A percentile compares a stretch with the other conserved stretches of the same genome.
Evolutionary conservation across 2,329 filamentous ascomycete genomes (phyloP).

Genomic region (Aschersonia sp.): DNA sequence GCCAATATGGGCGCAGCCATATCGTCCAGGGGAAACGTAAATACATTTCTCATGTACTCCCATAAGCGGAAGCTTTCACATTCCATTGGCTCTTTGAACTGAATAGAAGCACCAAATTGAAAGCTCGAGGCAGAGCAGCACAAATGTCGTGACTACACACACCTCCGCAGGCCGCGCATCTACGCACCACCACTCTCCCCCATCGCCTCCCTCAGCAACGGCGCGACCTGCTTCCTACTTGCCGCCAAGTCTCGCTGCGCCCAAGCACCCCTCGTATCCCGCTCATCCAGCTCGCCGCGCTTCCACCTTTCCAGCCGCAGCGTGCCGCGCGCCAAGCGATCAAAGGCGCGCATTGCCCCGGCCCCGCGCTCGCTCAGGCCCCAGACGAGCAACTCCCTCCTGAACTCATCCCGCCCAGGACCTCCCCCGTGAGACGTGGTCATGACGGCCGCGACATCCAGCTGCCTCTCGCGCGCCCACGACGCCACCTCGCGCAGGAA

Average conservation of each 20-base stretch:
- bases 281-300: conserved; percentile 24
- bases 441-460: conserved; percentile 57
- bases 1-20: no score
- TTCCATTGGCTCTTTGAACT: no score
- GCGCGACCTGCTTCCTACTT: conserved; percentile 56
- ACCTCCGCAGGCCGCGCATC: not conserved
- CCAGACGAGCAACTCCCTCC: conserved; percentile 55
- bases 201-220: conserved; percentile 46
- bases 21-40: no score
- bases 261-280: conserved; percentile 47
- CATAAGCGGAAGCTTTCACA: no score
- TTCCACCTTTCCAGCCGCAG: conserved; percentile 44
- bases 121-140: no score
- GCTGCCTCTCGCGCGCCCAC: conserved; percentile 39
- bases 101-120: no score
- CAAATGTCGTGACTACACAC: no score
- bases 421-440: conserved; percentile 44
- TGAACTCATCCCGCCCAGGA: conserved; percentile 25
- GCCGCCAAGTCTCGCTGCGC: conserved; percentile 45
- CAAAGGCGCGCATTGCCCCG: conserved; percentile 40
- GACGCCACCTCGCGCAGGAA: conserved; percentile 33
- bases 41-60: no score
- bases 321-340: conserved; percentile 22
- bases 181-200: conserved; percentile 9
- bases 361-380: conserved; percentile 35